Evolutionary conservation across 2,329 filamentous ascomycete species (phyloP).

Genomic region (Penicillium sp.): DNA sequence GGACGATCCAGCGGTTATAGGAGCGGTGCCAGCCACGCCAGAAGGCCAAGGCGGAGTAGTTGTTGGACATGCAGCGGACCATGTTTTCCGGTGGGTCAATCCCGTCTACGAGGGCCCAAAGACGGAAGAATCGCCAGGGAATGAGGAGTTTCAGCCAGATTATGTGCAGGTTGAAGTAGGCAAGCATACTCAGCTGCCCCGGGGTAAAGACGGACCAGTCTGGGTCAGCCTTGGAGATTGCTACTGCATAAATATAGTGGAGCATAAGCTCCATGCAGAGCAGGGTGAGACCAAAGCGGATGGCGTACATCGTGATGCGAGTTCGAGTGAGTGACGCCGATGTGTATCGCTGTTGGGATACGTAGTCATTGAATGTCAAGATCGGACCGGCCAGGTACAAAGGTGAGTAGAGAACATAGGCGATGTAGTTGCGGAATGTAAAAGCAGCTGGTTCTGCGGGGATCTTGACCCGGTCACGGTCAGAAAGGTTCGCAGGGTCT

Average conservation of each 20-base stretch:
- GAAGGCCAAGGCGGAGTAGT: slow-evolving; percentile 81
- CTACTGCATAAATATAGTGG: slow-evolving; percentile 87
- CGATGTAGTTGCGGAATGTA: slow-evolving; percentile 75
- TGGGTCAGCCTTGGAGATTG: slow-evolving; percentile 73
- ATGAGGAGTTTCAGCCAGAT: slow-evolving; percentile 97
- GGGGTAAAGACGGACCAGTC: slow-evolving; percentile 77
- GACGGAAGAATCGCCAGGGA: slow-evolving; percentile 94
- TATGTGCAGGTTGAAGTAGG: slow-evolving; percentile 90
- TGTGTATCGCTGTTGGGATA: slow-evolving; percentile 70
- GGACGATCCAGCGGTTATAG: slow-evolving; percentile 88
- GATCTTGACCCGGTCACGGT: slow-evolving; percentile 72
- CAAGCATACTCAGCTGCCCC: slow-evolving; percentile 77
- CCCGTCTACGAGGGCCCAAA: slow-evolving; percentile 86
- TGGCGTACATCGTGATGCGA: slow-evolving; percentile 69
- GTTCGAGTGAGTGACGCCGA: slow-evolving; percentile 59
- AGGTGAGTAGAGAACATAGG: slow-evolving; percentile 82
- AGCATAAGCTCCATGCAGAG: slow-evolving; percentile 84
- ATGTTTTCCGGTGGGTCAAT: slow-evolving; percentile 97
- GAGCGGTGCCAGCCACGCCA: slow-evolving; percentile 95
- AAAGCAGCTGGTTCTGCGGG: slow-evolving; percentile 64
- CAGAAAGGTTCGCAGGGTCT: slow-evolving; percentile 75
- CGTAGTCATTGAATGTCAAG: slow-evolving; percentile 95
- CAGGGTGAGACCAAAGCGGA: slow-evolving; percentile 71
- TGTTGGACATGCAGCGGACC: slow-evolving; percentile 90
- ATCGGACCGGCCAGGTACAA: slow-evolving; percentile 90